These are phyloP conservation scores for Alternaria consortialis DNA, from an alignment of 2,329 filamentous ascomycete genomes.

Conservation along the genomic window DNA sequence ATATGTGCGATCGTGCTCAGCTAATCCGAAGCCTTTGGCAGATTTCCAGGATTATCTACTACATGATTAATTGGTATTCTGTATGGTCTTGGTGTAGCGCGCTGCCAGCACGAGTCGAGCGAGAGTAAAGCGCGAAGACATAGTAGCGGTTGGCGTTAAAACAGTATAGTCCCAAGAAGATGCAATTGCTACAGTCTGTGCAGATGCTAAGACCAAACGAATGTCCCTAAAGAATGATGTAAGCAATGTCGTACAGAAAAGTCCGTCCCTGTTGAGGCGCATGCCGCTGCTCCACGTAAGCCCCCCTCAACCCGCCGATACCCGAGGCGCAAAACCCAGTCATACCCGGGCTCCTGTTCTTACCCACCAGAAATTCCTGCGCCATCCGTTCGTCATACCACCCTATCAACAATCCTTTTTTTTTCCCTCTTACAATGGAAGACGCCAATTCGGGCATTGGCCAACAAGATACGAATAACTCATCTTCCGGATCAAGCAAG, in stretches of 20 bases:
- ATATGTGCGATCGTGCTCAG: too few species aligned
- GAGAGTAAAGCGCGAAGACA: too few species aligned
- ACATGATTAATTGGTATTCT: too few species aligned
- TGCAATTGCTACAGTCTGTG: neutral
- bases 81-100: too few species aligned
- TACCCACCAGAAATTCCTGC: constrained; percentile 27
- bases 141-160: too few species aligned
- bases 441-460: constrained; percentile 25
- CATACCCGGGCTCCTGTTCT: constrained; percentile 14
- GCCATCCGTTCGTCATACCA: constrained; percentile 41
- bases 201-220: neutral
- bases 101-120: too few species aligned
- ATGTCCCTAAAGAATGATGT: neutral
- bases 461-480: constrained; percentile 25
- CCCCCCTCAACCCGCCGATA: constrained; percentile 17
- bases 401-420: constrained; percentile 24
- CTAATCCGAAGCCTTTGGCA: too few species aligned
- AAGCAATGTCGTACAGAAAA: neutral
- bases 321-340: constrained; percentile 34
- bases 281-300: neutral
- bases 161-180: too few species aligned
- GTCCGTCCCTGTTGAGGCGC: neutral
- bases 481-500: constrained; percentile 27
- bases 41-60: neutral
- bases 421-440: constrained; percentile 21